phyloP scores from a whole-genome alignment of 192 early-diverging fungal genomes.

The Backusella morwellensis region DNA sequence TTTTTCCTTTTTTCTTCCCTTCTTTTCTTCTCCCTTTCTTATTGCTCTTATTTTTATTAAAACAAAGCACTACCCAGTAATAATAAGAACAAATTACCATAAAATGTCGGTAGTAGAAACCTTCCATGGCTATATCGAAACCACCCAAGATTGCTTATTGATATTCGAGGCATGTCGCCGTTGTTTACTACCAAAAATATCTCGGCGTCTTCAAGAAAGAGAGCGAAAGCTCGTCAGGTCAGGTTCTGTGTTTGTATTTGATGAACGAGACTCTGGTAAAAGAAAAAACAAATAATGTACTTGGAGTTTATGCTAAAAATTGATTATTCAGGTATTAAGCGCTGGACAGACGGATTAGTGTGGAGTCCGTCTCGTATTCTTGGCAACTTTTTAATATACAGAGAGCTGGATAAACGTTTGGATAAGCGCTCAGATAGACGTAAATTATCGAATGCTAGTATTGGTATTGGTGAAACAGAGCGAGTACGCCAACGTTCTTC shows the following conservation, averaged over 20 bases:
- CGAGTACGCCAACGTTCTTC: background rate
- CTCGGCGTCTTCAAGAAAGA: slow-evolving; percentile 26
- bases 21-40: background rate
- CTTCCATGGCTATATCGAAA: slow-evolving; percentile 31
- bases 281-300: background rate
- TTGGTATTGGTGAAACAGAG: slow-evolving; percentile 2
- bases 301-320: background rate
- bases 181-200: slow-evolving; percentile 21
- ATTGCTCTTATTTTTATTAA: background rate
- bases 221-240: slow-evolving; percentile 20
- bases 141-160: slow-evolving; percentile 22
- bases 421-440: background rate
- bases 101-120: slow-evolving; percentile 20
- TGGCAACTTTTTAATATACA: slow-evolving; percentile 79
- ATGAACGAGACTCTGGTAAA: slow-evolving; percentile 29
- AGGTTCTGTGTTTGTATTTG: slow-evolving; percentile 25
- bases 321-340: slow-evolving; percentile 56
- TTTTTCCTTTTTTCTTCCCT: background rate
- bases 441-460: background rate
- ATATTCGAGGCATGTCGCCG: slow-evolving; percentile 30
- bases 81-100: background rate
- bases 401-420: slow-evolving; percentile 52
- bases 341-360: slow-evolving; percentile 81
- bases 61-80: background rate
- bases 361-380: slow-evolving; percentile 85